Base-by-base conservation (phyloP, 78 protist genomes). In the Dictyostelium discoideum region DNA sequence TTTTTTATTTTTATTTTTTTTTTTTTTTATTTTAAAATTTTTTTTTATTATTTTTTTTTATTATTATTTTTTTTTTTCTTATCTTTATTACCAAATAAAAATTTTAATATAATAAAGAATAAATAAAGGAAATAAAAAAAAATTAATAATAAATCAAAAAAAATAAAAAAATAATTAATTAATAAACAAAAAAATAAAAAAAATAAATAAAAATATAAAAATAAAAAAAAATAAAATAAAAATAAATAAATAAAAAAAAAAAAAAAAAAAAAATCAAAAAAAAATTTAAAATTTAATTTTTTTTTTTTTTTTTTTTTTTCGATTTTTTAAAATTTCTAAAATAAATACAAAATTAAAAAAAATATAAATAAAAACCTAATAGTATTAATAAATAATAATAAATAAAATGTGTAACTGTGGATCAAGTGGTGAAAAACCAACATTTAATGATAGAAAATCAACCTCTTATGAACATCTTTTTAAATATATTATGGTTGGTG, bases 401-500 rank as follows among this genome's bases (percentile, higher is more conserved):
- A n/a, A 74, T 16, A 85, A 29, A 42, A 92, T 92, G 96, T 24
- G 92, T 29, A 50, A 83, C 37, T 65, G 92, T 48, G 79, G 78
- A 37, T 86, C 81, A 48, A 29, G 32, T 20, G 40, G 24, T 20
- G 73, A 85, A 9, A 63, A 87, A 26, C 77, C 73, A 85, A 50
- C 65, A 40, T 54, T 85, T 29, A 67, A 24, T 16, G 85, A 85
- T 32, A 92, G 92, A 80, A 85, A 85, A 80, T 14, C 76, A 22
- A 81, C 85, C 14, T 24, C 94, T 16, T 90, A 95, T 83, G 44
- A 44, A 40, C 94, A 95, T 22, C 81, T 95, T 22, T 90, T 95
- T 44, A 95, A 95, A 86, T 95, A 87, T 79, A 95, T 95, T 83
- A 95, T 95, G 93, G 93, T 95, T 57, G 97, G 97, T 29, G 94